Conservation (phyloP, 2,329 filamentous ascomycete genomes). For the Ilyonectria destructans region DNA sequence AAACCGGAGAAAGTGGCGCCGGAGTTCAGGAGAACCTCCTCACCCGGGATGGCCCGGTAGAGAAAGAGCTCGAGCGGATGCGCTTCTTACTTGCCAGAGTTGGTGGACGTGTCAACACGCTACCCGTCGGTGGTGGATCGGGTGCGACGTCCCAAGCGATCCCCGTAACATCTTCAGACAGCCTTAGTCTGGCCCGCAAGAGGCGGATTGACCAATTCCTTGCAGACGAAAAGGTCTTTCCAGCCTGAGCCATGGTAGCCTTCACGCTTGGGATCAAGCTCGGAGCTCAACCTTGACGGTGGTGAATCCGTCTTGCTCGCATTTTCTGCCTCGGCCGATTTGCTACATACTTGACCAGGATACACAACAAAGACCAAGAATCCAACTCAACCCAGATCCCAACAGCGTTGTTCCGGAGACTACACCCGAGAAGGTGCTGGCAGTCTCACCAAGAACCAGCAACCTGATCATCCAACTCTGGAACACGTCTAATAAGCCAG, state of each 20-base stretch:
- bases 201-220: constrained; percentile 49
- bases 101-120: constrained; percentile 64
- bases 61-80: constrained; percentile 78
- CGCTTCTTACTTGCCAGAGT: constrained; percentile 75
- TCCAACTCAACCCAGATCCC: background rate
- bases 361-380: background rate
- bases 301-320: background rate
- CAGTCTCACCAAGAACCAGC: background rate
- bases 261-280: background rate
- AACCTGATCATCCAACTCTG: background rate
- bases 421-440: background rate
- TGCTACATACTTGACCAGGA: background rate
- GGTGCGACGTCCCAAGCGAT: constrained; percentile 26
- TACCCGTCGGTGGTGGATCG: constrained; percentile 32
- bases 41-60: constrained; percentile 76
- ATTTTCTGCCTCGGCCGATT: background rate
- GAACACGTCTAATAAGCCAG: background rate
- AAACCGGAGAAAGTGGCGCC: constrained; percentile 50
- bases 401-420: background rate
- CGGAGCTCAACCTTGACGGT: background rate
- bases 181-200: constrained; percentile 40
- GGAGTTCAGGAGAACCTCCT: constrained; percentile 77
- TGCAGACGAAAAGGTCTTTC: constrained; percentile 46
- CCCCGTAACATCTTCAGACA: constrained; percentile 25
- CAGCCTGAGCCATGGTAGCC: constrained; percentile 29